Evolutionary conservation across 129 eudicot species (phyloP).

Genomic region (Saussurea involucrata): DNA sequence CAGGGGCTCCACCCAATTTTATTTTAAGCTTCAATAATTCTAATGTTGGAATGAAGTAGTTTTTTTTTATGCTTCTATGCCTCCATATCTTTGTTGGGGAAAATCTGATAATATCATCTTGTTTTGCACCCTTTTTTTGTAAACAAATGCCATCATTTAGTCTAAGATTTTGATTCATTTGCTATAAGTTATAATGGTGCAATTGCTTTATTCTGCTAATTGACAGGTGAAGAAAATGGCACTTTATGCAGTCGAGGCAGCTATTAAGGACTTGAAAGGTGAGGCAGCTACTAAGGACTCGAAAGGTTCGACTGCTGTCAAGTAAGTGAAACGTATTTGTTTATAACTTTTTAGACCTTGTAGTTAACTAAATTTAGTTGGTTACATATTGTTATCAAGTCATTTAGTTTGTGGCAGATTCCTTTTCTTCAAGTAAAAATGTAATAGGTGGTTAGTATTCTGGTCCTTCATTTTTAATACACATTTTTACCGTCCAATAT

Average conservation of each 20-base stretch:
- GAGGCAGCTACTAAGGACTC: not conserved
- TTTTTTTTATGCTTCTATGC: not conserved
- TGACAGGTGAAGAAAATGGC: slow-evolving; percentile 53
- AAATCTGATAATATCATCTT: not conserved
- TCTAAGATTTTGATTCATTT: not conserved
- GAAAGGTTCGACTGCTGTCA: not conserved
- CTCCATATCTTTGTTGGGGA: not conserved
- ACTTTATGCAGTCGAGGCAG: slow-evolving; percentile 42
- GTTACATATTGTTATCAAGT: not conserved
- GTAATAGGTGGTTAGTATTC: not conserved
- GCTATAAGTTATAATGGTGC: not conserved
- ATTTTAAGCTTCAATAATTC: not conserved
- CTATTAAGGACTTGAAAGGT: slow-evolving; percentile 15
- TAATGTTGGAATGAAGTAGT: not conserved
- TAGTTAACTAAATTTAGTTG: not conserved
- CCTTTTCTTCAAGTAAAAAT: not conserved
- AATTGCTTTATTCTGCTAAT: not conserved
- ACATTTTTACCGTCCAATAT: not conserved
- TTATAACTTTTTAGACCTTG: not conserved
- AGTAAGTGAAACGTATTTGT: slow-evolving; percentile 17
- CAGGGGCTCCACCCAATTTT: not conserved
- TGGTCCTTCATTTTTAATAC: not conserved
- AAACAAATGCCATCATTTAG: not conserved
- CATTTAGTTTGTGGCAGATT: not conserved
- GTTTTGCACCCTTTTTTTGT: not conserved